Conservation (phyloP, 768 basidiomycete species). For the Sporobolomyces phaffii region DNA sequence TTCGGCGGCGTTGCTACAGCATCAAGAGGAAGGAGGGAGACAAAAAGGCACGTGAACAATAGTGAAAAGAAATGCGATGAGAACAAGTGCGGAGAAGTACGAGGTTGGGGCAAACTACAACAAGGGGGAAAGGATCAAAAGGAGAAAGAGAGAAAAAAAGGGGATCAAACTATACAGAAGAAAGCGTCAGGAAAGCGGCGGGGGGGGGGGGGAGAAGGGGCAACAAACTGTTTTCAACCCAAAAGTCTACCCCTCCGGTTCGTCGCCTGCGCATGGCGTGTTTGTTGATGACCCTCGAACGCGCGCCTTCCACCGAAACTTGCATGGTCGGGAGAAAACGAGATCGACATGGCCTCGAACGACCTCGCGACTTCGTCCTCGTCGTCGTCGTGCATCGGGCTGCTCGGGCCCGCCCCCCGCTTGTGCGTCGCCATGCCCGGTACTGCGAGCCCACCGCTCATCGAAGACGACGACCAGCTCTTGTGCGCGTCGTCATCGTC, state of each 20-base stretch:
- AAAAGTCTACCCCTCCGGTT: background rate
- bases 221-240: too few species aligned
- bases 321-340: slow-evolving; percentile 21
- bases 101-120: too few species aligned
- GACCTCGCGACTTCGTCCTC: slow-evolving; percentile 37
- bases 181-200: background rate
- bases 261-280: too few species aligned
- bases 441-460: slow-evolving; percentile 26
- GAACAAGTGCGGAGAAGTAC: background rate
- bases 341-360: slow-evolving; percentile 40
- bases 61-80: background rate
- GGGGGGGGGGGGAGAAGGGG: too few species aligned
- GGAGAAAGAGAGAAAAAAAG: background rate
- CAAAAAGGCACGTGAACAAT: background rate
- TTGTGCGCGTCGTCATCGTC: slow-evolving; percentile 13
- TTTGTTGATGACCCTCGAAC: background rate
- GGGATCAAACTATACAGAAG: background rate
- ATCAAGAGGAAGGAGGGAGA: background rate
- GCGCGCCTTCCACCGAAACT: slow-evolving; percentile 29
- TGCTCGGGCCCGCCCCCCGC: background rate
- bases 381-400: slow-evolving; percentile 31
- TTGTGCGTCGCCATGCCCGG: slow-evolving; percentile 2
- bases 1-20: slow-evolving; percentile 9
- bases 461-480: slow-evolving; percentile 1
- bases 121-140: background rate